These are phyloP conservation scores for Paecilomyces niveus DNA, from an alignment of 2,329 filamentous ascomycete species.

Conservation along the genomic window DNA sequence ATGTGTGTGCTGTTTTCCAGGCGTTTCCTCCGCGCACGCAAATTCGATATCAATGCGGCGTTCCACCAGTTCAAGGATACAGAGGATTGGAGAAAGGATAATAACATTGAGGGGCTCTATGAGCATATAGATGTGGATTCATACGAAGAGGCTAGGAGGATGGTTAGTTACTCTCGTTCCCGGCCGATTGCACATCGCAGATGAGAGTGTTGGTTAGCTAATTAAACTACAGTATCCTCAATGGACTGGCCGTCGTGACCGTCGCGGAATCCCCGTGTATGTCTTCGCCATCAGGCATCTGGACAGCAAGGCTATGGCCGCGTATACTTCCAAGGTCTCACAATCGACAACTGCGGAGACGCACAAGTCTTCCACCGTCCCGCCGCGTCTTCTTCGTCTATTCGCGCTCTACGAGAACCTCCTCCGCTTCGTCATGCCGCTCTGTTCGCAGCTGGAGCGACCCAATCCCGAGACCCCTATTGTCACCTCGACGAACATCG, in stretches of 20 bases:
- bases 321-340: constrained; percentile 56
- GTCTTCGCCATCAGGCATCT: constrained; percentile 81
- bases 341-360: constrained; percentile 49
- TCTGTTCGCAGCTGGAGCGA: constrained; percentile 73
- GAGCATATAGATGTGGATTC: constrained; percentile 77
- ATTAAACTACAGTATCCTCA: constrained; percentile 64
- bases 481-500: constrained; percentile 88
- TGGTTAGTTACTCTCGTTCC: constrained; percentile 48
- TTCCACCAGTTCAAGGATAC: constrained; percentile 80
- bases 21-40: constrained; percentile 77
- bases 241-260: constrained; percentile 88
- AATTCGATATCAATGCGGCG: constrained; percentile 71
- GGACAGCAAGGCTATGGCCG: constrained; percentile 70
- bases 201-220: not conserved
- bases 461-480: constrained; percentile 74
- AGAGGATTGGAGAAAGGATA: constrained; percentile 76
- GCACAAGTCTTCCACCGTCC: constrained; percentile 50
- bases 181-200: not conserved
- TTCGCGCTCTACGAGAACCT: constrained; percentile 94
- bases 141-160: constrained; percentile 66
- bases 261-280: constrained; percentile 84
- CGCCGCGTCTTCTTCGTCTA: constrained; percentile 71
- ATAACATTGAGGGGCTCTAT: constrained; percentile 72
- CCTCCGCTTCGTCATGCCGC: constrained; percentile 75
- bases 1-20: constrained; percentile 43